Evolutionary conservation across 2,329 filamentous ascomycete genomes (phyloP), one percentile per base, ranked within the genome.

Genomic region (Cladosporium sp.): DNA sequence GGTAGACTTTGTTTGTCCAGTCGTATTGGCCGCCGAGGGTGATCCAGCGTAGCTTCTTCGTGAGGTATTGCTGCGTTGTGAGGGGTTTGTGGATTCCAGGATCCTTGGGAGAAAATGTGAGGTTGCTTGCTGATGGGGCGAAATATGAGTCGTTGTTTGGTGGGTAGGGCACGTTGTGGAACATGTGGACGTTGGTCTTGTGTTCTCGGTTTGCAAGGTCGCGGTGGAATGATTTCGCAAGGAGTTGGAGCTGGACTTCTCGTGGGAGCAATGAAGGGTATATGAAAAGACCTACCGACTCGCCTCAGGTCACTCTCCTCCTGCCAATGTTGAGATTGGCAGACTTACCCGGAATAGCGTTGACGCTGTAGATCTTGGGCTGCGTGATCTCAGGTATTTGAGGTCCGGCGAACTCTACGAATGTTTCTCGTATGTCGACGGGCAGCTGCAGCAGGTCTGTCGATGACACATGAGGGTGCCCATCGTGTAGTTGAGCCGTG

Each of bases 11-110:
- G 59, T 85, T 84, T 0, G 92, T 95, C 94, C 93, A 97, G 76
- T 97, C 90, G 73, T 97, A 97, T 73, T 97, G 94, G 0, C 92
- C 93, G 51, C 94, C 94, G 2, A 99, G 83, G 0, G 93, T 97
- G 42, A 95, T 84, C 94, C 94, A 99, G 65, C 93, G 90, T 22
- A 97, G 82, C 62, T 90, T 92, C 63, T 87, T 88, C 59, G 87
- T 84, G 43, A 97, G 79, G 30, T 93, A 84, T 68, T 87, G 86
- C 51, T 83, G 78, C 55, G 89, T 78, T 2, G 84, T 82, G 9
- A 97, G 78, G 2, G 90, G 81, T 61, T 87, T 89, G 74, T 97
- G 92, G n/a, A 92, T 75, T 0, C 73, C 64, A 0, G 88, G 79
- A 67, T 96, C 86, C 57, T 89, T 88, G 6, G 93, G 90, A 11